Percentiles rank a stretch among this genome's conserved stretches.
phyloP scores from a whole-genome alignment of 345 rosid species.

The Trapa incisa region DNA sequence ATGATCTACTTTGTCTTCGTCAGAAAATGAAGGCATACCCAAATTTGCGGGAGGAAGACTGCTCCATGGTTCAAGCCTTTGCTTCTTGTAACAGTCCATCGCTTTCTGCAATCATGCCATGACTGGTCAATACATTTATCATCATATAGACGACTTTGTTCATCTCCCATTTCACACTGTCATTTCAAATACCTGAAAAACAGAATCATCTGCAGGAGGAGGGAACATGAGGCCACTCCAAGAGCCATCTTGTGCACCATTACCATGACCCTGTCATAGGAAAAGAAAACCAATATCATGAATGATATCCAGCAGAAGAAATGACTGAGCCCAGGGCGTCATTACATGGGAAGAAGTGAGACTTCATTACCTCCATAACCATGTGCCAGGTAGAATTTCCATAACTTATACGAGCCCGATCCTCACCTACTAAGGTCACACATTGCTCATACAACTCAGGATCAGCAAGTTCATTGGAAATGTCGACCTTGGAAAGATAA shows the following conservation, averaged over 20 bases:
- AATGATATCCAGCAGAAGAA: conserved; percentile 4
- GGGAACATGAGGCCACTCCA: conserved; percentile 41
- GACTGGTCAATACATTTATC: neutral
- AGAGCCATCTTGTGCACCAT: conserved; percentile 37
- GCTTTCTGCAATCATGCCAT: conserved; percentile 44
- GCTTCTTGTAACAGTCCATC: conserved; percentile 66
- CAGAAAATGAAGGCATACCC: conserved; percentile 18
- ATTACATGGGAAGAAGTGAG: no score
- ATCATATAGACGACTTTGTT: neutral
- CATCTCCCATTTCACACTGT: neutral
- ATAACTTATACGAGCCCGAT: no score
- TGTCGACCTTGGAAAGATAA: conserved; percentile 79
- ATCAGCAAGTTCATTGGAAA: conserved; percentile 63
- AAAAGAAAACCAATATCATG: neutral
- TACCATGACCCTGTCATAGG: conserved; percentile 51
- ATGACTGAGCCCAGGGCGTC: neutral
- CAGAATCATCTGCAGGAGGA: conserved; percentile 27
- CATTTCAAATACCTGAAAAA: conserved; percentile 53
- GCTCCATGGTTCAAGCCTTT: conserved; percentile 35
- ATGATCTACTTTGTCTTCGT: conserved; percentile 10
- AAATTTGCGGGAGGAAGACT: conserved; percentile 14
- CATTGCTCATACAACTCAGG: conserved; percentile 43
- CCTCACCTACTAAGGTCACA: conserved; percentile 15
- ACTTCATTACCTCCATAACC: no score
- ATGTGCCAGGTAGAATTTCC: no score